phyloP scores from a whole-genome alignment of 371 early-diverging fungal genomes.

The Choanephora cucurbitarum region DNA sequence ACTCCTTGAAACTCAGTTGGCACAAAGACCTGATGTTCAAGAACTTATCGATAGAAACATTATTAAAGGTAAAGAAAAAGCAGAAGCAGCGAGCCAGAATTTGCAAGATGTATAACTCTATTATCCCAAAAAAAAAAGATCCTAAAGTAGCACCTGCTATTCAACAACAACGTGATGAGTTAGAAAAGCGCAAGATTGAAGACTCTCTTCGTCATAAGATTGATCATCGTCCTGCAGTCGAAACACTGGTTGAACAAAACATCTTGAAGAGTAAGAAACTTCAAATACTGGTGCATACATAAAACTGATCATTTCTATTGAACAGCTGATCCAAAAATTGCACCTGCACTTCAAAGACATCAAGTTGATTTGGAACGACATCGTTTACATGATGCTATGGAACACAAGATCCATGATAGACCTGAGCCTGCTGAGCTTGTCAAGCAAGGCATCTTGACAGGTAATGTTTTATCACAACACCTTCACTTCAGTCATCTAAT shows the following conservation, averaged over 20 bases:
- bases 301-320: not conserved
- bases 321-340: constrained; percentile 45
- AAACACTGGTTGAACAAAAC: constrained; percentile 70
- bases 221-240: constrained; percentile 68
- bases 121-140: constrained; percentile 34
- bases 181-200: constrained; percentile 65
- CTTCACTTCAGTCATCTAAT: not conserved
- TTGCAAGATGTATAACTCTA: not conserved
- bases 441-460: constrained; percentile 69
- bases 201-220: constrained; percentile 73
- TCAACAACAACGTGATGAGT: constrained; percentile 51
- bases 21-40: constrained; percentile 62
- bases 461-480: constrained; percentile 3
- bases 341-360: constrained; percentile 55
- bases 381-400: constrained; percentile 68
- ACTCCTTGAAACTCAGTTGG: constrained; percentile 35
- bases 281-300: constrained; percentile 11
- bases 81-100: not conserved
- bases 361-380: constrained; percentile 57
- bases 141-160: constrained; percentile 57
- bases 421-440: constrained; percentile 70
- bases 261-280: constrained; percentile 56
- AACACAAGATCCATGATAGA: constrained; percentile 70
- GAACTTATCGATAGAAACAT: constrained; percentile 77
- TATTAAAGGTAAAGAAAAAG: constrained; percentile 52